phyloP scores from a whole-genome alignment of 1,284 basidiomycete genomes.

The Apiotrichum brassicae region DNA sequence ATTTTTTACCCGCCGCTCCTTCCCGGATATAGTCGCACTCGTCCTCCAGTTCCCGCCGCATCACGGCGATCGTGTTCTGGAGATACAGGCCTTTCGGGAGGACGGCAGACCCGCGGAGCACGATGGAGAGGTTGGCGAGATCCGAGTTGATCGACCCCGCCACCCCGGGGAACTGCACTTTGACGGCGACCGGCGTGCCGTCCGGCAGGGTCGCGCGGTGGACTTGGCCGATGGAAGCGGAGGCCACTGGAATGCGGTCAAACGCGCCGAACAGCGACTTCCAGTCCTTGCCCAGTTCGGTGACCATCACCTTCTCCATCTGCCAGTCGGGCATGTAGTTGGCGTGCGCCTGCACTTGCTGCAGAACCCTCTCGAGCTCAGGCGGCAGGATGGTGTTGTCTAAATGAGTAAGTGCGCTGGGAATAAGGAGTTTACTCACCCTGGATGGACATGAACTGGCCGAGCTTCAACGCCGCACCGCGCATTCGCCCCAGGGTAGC shows the following conservation, averaged over 20 bases:
- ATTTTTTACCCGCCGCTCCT: constrained; percentile 64
- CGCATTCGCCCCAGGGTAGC: constrained; percentile 90
- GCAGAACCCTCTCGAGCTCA: constrained; percentile 81
- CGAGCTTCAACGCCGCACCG: constrained; percentile 91
- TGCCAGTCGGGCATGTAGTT: constrained; percentile 99
- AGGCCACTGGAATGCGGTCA: constrained; percentile 82
- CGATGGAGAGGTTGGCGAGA: constrained; percentile 73
- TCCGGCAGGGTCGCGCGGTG: constrained; percentile 65
- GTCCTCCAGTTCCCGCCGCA: constrained; percentile 85
- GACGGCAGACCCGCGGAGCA: constrained; percentile 71
- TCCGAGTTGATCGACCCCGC: constrained; percentile 79
- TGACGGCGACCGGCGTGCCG: constrained; percentile 65
- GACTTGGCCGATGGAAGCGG: constrained; percentile 96
- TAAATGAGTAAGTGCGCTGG: constrained; percentile 3
- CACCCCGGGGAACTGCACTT: constrained; percentile 95
- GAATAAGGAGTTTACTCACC: constrained; percentile 51
- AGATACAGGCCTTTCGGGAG: constrained; percentile 85
- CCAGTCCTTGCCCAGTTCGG: constrained; percentile 75
- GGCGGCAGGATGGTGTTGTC: constrained; percentile 83
- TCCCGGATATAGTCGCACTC: constrained; percentile 93
- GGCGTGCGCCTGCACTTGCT: constrained; percentile 87
- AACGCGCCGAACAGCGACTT: constrained; percentile 65
- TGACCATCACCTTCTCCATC: constrained; percentile 78
- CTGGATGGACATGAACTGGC: constrained; percentile 97
- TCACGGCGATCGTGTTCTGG: constrained; percentile 78